These are phyloP conservation scores for Podaxis carcinomalis DNA, from an alignment of 768 basidiomycete genomes.

Conservation along the genomic window DNA sequence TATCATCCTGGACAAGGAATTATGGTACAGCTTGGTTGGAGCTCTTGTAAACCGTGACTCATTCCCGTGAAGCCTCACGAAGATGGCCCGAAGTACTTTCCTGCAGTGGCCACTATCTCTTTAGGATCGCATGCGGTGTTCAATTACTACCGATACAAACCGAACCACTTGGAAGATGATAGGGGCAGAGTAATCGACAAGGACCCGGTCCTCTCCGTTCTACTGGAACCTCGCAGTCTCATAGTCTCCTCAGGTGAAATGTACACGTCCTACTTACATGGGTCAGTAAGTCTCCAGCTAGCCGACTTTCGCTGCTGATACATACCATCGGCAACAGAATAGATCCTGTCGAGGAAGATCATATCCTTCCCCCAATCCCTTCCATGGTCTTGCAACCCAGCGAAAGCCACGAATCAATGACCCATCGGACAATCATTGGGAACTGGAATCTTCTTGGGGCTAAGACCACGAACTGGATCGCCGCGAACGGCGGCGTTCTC, in stretches of 20 bases:
- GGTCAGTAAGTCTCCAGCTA: constrained; percentile 31
- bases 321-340: constrained; percentile 39
- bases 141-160: constrained; percentile 70
- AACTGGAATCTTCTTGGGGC: constrained; percentile 55
- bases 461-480: constrained; percentile 29
- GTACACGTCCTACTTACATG: constrained; percentile 75
- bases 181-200: constrained; percentile 56
- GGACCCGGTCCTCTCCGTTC: constrained; percentile 61
- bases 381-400: constrained; percentile 18
- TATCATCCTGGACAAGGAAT: constrained; percentile 92
- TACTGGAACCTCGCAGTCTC: constrained; percentile 84
- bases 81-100: constrained; percentile 86
- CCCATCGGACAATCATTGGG: constrained; percentile 30
- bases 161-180: constrained; percentile 19
- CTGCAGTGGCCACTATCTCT: constrained; percentile 88
- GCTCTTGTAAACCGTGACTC: constrained; percentile 6
- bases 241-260: constrained; percentile 68
- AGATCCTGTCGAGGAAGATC: constrained; percentile 50
- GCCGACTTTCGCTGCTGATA: neutral
- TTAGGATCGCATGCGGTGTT: constrained; percentile 81
- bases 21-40: constrained; percentile 50
- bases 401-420: constrained; percentile 8
- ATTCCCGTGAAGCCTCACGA: constrained; percentile 68
- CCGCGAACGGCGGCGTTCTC: constrained; percentile 49
- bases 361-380: constrained; percentile 23